A percentile compares a stretch with the other conserved stretches of the same genome.
These are phyloP conservation scores for Kluyveromyces marxianus DNA, from an alignment of 1,139 yeast genomes.

Conservation along the genomic window DNA sequence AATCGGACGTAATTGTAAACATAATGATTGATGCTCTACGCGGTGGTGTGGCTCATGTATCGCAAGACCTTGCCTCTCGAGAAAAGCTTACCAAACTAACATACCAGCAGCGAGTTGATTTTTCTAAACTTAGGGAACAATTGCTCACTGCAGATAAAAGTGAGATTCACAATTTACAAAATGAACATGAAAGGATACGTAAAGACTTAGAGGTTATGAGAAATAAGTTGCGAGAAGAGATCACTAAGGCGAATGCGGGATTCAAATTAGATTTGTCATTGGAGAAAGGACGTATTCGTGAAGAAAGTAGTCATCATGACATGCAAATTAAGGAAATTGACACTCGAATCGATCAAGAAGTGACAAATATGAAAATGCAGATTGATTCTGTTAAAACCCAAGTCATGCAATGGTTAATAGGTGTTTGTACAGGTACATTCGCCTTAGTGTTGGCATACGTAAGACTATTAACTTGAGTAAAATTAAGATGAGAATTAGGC, in stretches of 20 bases:
- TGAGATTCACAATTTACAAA: conserved; percentile 73
- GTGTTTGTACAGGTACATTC: conserved; percentile 96
- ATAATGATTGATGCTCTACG: conserved; percentile 71
- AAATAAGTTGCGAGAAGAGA: conserved; percentile 81
- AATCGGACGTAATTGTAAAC: conserved; percentile 73
- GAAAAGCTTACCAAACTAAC: conserved; percentile 78
- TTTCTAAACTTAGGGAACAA: conserved; percentile 89
- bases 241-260: conserved; percentile 83
- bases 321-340: conserved; percentile 91
- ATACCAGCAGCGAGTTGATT: conserved; percentile 93
- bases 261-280: conserved; percentile 83
- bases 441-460: conserved; percentile 89
- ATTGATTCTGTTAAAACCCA: conserved; percentile 92
- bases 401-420: conserved; percentile 96
- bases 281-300: conserved; percentile 92
- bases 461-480: conserved; percentile 47
- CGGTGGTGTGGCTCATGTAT: conserved; percentile 72
- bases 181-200: conserved; percentile 79
- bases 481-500: background rate
- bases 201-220: conserved; percentile 83
- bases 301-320: conserved; percentile 87
- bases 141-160: conserved; percentile 80
- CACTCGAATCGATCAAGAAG: conserved; percentile 90
- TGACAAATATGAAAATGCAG: conserved; percentile 89
- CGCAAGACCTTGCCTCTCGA: conserved; percentile 70